Conservation (phyloP, 768 basidiomycete genomes). For the Podaxis mareebaensis region DNA sequence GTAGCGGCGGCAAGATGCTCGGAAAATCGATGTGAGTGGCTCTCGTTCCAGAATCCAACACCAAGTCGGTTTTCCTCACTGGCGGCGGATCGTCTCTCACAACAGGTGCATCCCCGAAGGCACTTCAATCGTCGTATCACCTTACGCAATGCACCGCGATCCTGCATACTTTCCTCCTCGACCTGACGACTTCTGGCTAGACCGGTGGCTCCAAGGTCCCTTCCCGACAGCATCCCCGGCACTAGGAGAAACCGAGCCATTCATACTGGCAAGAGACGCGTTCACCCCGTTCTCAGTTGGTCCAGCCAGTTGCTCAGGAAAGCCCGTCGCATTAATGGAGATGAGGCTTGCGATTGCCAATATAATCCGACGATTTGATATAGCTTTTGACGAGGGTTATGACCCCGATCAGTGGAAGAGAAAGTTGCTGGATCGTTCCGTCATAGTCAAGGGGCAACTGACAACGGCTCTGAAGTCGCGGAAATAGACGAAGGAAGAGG, state of each 20-base stretch:
- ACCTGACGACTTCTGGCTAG: constrained; percentile 37
- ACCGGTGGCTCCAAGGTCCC: constrained; percentile 32
- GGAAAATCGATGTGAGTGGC: constrained; percentile 19
- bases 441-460: constrained; percentile 15
- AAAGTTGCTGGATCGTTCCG: constrained; percentile 17
- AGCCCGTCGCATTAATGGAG: constrained; percentile 34
- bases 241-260: not conserved
- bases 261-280: constrained; percentile 18
- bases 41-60: no score
- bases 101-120: constrained; percentile 40
- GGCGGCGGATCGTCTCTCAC: not conserved
- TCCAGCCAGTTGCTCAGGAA: constrained; percentile 54
- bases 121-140: constrained; percentile 34
- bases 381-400: constrained; percentile 17
- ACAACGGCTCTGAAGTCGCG: not conserved
- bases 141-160: constrained; percentile 37
- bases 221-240: not conserved
- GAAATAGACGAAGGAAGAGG: not conserved
- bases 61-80: not conserved
- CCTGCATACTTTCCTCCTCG: constrained; percentile 37
- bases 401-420: constrained; percentile 16
- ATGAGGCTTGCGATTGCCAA: constrained; percentile 24
- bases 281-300: constrained; percentile 42
- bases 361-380: constrained; percentile 15
- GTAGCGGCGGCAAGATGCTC: constrained; percentile 31